Conservation (phyloP, 1,139 yeast genomes). For the Kazachstania sp. region DNA sequence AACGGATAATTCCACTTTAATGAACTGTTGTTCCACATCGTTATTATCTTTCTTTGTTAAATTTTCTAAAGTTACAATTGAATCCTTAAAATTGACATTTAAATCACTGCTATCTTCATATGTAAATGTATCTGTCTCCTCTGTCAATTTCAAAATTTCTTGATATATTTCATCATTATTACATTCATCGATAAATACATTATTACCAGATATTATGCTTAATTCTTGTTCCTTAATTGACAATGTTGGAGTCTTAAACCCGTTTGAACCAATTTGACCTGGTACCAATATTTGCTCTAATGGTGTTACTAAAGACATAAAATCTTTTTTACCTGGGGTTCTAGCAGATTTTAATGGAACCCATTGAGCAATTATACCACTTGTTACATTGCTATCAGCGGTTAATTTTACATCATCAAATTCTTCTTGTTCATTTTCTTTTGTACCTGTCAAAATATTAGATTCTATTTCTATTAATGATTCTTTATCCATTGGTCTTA, state of each 20-base stretch:
- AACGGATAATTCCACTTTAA: neutral
- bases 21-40: neutral
- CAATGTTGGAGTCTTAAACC: conserved; percentile 16
- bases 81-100: neutral
- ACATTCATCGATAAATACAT: neutral
- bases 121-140: conserved; percentile 1
- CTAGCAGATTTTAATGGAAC: conserved; percentile 10
- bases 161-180: neutral
- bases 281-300: conserved; percentile 24
- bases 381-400: neutral
- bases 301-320: conserved; percentile 16
- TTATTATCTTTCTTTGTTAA: neutral
- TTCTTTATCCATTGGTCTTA: conserved; percentile 23
- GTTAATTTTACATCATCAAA: neutral
- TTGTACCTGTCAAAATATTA: conserved; percentile 11
- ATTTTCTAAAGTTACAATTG: neutral
- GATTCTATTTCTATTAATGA: conserved; percentile 23
- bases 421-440: neutral
- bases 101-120: neutral
- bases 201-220: neutral
- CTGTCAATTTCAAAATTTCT: neutral
- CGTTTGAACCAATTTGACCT: conserved; percentile 25
- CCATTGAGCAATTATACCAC: conserved; percentile 11
- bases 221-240: neutral
- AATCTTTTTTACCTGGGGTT: neutral